phyloP scores from a whole-genome alignment of 2,329 filamentous ascomycete genomes.

The Sordariomycetes sp. region DNA sequence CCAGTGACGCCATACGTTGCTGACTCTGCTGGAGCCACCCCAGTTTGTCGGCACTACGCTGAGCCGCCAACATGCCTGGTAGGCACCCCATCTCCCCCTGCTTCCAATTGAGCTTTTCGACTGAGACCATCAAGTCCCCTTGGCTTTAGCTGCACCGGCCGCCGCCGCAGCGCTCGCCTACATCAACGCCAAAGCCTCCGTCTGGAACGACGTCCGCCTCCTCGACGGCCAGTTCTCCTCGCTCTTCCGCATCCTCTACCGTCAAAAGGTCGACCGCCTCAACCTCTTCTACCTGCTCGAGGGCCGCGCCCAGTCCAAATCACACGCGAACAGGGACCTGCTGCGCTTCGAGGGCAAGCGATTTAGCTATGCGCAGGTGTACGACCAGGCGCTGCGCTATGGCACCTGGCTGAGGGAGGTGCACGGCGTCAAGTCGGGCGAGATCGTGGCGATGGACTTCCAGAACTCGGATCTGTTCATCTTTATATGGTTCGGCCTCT shows the following conservation, averaged over 20 bases:
- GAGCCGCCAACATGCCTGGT: constrained; percentile 1
- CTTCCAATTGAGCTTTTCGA: background rate
- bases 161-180: constrained; percentile 64
- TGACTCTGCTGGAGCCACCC: too few species aligned
- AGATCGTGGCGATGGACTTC: constrained; percentile 74
- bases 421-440: constrained; percentile 55
- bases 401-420: constrained; percentile 64
- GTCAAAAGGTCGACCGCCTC: constrained; percentile 49
- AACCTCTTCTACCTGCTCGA: constrained; percentile 74
- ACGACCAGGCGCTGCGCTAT: constrained; percentile 62
- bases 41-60: too few species aligned
- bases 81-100: background rate
- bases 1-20: too few species aligned
- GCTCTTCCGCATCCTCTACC: constrained; percentile 29
- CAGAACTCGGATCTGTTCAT: constrained; percentile 74
- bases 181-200: constrained; percentile 59
- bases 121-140: constrained; percentile 23
- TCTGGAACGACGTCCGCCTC: constrained; percentile 57
- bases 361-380: constrained; percentile 70
- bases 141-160: constrained; percentile 48
- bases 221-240: constrained; percentile 44
- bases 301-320: constrained; percentile 42
- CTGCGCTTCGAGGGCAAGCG: constrained; percentile 59
- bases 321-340: constrained; percentile 45
- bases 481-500: constrained; percentile 68